A percentile compares a stretch with the other conserved stretches of the same genome.
phyloP scores from a whole-genome alignment of 306 rosid species.

The Quercus variabilis region DNA sequence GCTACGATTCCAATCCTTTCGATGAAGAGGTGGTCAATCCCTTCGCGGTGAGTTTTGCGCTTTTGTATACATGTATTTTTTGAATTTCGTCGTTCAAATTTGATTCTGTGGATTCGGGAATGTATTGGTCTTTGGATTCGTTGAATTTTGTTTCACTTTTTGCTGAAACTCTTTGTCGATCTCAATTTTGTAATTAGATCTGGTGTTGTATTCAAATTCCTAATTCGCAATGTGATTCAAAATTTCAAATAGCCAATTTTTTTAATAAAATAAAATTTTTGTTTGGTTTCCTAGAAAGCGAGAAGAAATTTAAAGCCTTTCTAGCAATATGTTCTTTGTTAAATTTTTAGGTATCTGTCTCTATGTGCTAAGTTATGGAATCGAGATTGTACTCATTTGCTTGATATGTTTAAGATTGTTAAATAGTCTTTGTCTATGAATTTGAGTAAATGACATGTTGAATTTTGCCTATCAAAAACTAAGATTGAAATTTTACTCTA shows the following conservation, averaged over 20 bases:
- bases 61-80: neutral
- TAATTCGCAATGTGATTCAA: slow-evolving; percentile 13
- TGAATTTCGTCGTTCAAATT: neutral
- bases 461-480: neutral
- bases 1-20: too few relatives aligned
- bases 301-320: neutral
- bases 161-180: slow-evolving; percentile 1
- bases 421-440: neutral
- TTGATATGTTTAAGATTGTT: neutral
- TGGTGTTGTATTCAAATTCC: neutral
- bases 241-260: neutral
- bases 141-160: neutral
- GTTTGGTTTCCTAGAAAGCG: neutral
- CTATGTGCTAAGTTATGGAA: too few relatives aligned
- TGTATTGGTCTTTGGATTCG: neutral
- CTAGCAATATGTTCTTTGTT: neutral
- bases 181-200: slow-evolving; percentile 20
- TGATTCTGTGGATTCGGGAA: neutral
- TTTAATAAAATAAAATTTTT: neutral
- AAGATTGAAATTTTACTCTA: neutral
- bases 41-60: neutral
- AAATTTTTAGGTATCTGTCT: neutral
- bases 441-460: neutral
- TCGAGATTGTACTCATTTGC: neutral
- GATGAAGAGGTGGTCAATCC: too few relatives aligned